phyloP scores from a whole-genome alignment of 257 asterid species.

The Thymus quinquecostatus region DNA sequence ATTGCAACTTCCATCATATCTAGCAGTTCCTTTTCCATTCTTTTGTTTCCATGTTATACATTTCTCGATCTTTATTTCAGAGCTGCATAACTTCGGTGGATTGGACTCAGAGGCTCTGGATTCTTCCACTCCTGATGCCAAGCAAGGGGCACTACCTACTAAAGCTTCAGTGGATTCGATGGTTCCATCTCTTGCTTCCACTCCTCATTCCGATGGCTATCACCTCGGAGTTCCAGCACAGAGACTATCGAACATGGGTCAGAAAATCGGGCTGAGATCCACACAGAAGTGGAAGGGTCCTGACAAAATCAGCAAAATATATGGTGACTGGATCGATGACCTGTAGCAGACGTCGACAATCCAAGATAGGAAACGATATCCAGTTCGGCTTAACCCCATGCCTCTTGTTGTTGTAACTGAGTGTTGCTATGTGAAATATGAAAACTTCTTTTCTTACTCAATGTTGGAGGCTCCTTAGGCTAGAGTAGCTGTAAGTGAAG shows the following conservation, averaged over 20 bases:
- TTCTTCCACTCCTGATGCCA: constrained; percentile 46
- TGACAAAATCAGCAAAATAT: constrained; percentile 69
- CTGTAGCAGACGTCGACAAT: constrained; percentile 29
- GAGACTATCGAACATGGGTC: constrained; percentile 48
- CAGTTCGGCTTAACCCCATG: not conserved
- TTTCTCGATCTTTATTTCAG: constrained; percentile 31
- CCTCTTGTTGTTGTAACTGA: constrained; percentile 31
- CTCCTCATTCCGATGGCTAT: constrained; percentile 39
- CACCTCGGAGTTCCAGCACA: constrained; percentile 55
- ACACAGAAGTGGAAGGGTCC: constrained; percentile 72
- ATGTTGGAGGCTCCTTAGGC: constrained; percentile 14
- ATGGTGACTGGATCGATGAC: constrained; percentile 66
- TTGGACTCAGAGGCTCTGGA: constrained; percentile 53
- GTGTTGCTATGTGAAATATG: constrained; percentile 25
- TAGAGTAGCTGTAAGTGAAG: constrained; percentile 3
- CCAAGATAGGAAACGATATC: not conserved
- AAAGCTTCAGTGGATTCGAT: constrained; percentile 38
- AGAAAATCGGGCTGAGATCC: constrained; percentile 36
- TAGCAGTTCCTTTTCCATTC: not conserved
- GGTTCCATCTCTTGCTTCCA: constrained; percentile 27
- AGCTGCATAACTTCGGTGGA: constrained; percentile 47
- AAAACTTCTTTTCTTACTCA: not conserved
- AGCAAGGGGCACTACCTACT: constrained; percentile 40
- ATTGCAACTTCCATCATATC: no score
- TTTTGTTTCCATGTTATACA: no score